A percentile compares a stretch with the other conserved stretches of the same genome.
These are phyloP conservation scores for Trichoderma koningii DNA, from an alignment of 2,329 filamentous ascomycete species.

Conservation along the genomic window DNA sequence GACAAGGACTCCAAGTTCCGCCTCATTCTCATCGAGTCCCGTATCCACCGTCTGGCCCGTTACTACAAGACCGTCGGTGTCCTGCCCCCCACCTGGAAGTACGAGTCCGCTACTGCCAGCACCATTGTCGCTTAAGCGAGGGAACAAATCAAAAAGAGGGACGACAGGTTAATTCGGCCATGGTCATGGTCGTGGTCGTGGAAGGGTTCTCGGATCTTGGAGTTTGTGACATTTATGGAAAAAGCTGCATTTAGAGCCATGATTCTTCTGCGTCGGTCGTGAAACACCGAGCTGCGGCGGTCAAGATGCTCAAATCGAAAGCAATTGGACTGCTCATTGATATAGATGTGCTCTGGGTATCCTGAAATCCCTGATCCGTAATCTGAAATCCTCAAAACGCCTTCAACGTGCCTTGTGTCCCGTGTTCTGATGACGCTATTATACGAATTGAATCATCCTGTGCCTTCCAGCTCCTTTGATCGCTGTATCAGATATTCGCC, in stretches of 20 bases:
- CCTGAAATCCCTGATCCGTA: constrained; percentile 24
- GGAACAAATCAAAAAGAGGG: background rate
- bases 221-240: constrained; percentile 48
- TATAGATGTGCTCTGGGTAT: constrained; percentile 35
- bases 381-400: constrained; percentile 27
- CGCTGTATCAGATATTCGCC: constrained; percentile 71
- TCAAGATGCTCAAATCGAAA: constrained; percentile 41
- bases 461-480: constrained; percentile 63
- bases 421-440: constrained; percentile 9
- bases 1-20: constrained; percentile 99
- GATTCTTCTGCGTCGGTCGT: constrained; percentile 45
- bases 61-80: constrained; percentile 98
- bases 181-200: constrained; percentile 29
- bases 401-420: constrained; percentile 20
- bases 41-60: constrained; percentile 98
- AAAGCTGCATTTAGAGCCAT: constrained; percentile 50
- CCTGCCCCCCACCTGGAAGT: constrained; percentile 93
- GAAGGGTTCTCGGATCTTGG: constrained; percentile 46
- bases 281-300: constrained; percentile 37
- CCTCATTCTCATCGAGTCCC: constrained; percentile 99
- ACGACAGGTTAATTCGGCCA: constrained; percentile 16
- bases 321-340: constrained; percentile 38
- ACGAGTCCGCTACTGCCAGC: constrained; percentile 95
- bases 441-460: constrained; percentile 29
- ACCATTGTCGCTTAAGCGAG: constrained; percentile 71